Evolutionary conservation across 345 rosid genomes (phyloP).

Genomic region (Arabidopsis arenosa): DNA sequence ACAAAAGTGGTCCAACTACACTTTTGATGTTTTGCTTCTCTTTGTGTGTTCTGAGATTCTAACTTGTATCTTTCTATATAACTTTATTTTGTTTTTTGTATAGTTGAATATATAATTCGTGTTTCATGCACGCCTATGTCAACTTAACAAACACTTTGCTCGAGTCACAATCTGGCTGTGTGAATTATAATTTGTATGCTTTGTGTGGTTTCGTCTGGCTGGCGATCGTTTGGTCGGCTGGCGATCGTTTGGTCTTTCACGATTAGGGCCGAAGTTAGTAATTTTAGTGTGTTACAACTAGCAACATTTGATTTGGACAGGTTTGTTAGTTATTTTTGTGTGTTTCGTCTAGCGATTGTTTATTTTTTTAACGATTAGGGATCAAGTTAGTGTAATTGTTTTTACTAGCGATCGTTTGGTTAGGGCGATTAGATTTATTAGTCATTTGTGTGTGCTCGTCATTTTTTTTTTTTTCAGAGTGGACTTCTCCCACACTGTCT

Average conservation of each 20-base stretch:
- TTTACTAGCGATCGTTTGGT: not conserved
- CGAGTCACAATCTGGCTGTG: no score
- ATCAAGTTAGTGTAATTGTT: not conserved
- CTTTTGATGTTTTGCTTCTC: conserved; percentile 41
- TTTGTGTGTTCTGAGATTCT: conserved; percentile 35
- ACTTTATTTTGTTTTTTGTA: not conserved
- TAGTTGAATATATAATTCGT: conserved; percentile 6
- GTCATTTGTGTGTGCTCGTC: not conserved
- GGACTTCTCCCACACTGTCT: no score
- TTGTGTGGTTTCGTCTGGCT: no score
- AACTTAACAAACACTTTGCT: conserved; percentile 12
- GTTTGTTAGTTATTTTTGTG: not conserved
- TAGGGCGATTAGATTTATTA: not conserved
- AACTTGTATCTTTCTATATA: conserved; percentile 16
- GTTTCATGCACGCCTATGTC: conserved; percentile 38
- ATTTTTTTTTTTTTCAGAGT: no score
- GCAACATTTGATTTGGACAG: not conserved
- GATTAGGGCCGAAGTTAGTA: no score
- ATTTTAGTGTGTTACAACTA: no score
- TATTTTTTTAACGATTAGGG: not conserved
- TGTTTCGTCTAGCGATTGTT: not conserved
- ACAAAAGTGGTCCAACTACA: conserved; percentile 45
- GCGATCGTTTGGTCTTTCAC: no score
- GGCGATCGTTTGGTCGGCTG: no score
- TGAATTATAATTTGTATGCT: no score